phyloP scores from a whole-genome alignment of 345 rosid genomes.

The Citrus australasica region DNA sequence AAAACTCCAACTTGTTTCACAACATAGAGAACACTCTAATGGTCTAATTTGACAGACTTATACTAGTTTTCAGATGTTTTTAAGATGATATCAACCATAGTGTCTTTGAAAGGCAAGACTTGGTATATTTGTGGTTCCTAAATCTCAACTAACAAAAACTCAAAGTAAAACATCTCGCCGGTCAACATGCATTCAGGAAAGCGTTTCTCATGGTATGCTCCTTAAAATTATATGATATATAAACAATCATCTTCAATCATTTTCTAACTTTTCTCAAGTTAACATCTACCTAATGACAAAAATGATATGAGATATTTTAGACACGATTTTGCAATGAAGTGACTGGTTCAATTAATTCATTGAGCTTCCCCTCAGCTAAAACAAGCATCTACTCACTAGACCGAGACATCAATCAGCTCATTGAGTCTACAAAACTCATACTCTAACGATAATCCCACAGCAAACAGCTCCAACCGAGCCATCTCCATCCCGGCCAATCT shows the following conservation, averaged over 20 bases:
- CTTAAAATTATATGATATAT: background rate
- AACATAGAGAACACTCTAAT: background rate
- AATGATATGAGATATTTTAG: background rate
- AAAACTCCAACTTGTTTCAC: background rate
- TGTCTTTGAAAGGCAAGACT: background rate
- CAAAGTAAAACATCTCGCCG: background rate
- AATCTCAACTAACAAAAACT: background rate
- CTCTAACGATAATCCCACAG: background rate
- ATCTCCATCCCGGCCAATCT: background rate
- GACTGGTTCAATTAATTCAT: background rate
- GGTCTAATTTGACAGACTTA: background rate
- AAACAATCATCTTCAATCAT: background rate
- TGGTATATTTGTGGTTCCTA: background rate
- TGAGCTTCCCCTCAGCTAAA: background rate
- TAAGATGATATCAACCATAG: background rate
- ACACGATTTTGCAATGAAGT: background rate
- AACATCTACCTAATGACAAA: background rate
- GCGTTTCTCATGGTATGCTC: background rate
- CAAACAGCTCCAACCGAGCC: background rate
- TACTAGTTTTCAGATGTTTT: background rate
- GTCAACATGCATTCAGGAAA: background rate
- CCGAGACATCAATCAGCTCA: background rate
- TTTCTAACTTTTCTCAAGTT: background rate
- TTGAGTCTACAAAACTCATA: background rate
- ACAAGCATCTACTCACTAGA: background rate